Conservation (phyloP, 306 rosid species). For the Gastrolobium villosum region DNA sequence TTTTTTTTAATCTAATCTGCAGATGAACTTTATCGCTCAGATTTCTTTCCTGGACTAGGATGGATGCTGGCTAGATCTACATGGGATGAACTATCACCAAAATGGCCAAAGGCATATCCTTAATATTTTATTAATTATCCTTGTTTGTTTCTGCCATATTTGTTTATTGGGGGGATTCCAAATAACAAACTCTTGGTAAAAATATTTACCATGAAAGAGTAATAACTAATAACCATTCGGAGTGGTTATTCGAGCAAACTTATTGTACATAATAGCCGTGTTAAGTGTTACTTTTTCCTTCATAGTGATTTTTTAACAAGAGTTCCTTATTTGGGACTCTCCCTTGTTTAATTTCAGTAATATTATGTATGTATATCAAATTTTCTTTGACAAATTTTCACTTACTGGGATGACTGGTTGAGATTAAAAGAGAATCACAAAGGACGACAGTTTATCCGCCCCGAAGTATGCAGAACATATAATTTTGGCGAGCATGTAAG, state of each 20-base stretch:
- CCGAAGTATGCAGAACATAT: conserved; percentile 98
- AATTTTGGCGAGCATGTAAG: conserved; percentile 97
- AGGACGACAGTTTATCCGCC: conserved; percentile 94
- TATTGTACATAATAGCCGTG: conserved; percentile 13
- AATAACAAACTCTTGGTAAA: conserved; percentile 23
- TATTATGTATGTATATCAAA: conserved; percentile 36
- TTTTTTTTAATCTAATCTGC: conserved; percentile 56
- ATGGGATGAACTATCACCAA: conserved; percentile 99
- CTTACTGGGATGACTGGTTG: conserved; percentile 99
- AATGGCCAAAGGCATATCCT: conserved; percentile 99
- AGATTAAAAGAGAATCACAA: conserved; percentile 84
- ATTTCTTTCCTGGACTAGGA: conserved; percentile 97
- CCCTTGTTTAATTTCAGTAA: conserved; percentile 41
- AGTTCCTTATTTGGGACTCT: conserved; percentile 16
- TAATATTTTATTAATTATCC: conserved; percentile 49
- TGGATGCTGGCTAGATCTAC: conserved; percentile 90
- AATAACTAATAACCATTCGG: conserved; percentile 2
- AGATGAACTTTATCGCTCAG: conserved; percentile 93
- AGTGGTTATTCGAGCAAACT: conserved; percentile 5
- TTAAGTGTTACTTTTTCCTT: neutral
- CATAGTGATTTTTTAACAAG: neutral
- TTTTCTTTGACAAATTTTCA: conserved; percentile 84
- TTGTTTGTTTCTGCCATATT: conserved; percentile 39
- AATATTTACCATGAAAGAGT: conserved; percentile 11
- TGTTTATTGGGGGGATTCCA: conserved; percentile 28